Base-by-base conservation (phyloP, 2,329 filamentous ascomycete genomes). In the Epichloe hybrida region DNA sequence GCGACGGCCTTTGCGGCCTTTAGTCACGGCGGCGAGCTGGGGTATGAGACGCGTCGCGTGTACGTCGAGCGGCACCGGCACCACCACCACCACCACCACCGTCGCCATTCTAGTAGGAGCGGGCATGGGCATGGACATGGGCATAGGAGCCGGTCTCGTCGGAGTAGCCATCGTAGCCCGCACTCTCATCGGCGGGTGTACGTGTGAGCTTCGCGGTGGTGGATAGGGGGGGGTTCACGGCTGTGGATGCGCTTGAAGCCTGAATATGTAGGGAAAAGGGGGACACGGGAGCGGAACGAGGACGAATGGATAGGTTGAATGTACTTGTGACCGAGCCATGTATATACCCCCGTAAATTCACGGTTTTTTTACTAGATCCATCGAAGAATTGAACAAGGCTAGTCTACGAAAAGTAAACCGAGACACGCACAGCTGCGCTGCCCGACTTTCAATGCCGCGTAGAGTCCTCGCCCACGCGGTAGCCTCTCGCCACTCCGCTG, bases 401-500 rank as follows among this genome's bases (percentile, higher is more conserved):
- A 3, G 27, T 31, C 27, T 31, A 9, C 7, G 23, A 31, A 21
- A 23, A 31, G 27, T 31, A 31, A 8, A 31, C 2, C 7, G 7
- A 31, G 27, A 9, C 7, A 31, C 27, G 8, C 8, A 31, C 27
- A n/a, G n/a, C n/a, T n/a, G n/a, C n/a, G n/a, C n/a, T n/a, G n/a
- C n/a, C n/a, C n/a, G n/a, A n/a, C 2, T 23, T 23, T 31, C 47
- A 68, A 53, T 64, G 62, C 50, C 64, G 63, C 45, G 67, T 64
- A 49, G 59, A 58, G 46, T 71, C 72, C 20, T 81, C 79, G 7
- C 86, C 87, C 49, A 93, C 84, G 0, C 74, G 80, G 70, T 98
- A 98, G 0, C 91, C 93, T 60, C 87, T 81, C 36, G 93, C 93
- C 51, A 97, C 81, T 15, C 93, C 93, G 56, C 83, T 85, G 56